These are phyloP conservation scores for Rhododendron ferrugineum DNA, from an alignment of 148 eudicot genomes.

Conservation along the genomic window DNA sequence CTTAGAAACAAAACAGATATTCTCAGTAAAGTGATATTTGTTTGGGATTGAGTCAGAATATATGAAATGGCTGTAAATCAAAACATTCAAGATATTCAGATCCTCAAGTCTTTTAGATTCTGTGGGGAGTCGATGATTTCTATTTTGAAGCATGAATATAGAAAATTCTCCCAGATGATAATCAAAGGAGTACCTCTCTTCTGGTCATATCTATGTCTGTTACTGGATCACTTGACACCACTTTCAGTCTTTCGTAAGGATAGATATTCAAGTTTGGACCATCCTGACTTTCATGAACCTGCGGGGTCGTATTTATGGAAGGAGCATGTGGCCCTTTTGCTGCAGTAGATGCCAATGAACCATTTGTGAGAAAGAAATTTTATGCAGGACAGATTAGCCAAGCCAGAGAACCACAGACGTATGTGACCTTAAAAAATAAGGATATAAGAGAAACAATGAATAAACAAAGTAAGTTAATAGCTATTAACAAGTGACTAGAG, in stretches of 20 bases:
- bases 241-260: slow-evolving; percentile 35
- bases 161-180: neutral
- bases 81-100: neutral
- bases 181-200: slow-evolving; percentile 34
- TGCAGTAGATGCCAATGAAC: slow-evolving; percentile 6
- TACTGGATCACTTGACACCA: slow-evolving; percentile 32
- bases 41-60: neutral
- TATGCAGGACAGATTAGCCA: neutral
- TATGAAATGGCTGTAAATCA: neutral
- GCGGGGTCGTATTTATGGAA: slow-evolving; percentile 6
- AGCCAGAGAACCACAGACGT: neutral
- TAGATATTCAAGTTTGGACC: slow-evolving; percentile 20
- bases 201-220: slow-evolving; percentile 37
- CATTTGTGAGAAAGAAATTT: neutral
- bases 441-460: neutral
- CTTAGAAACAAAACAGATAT: neutral
- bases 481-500: neutral
- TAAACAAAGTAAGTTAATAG: neutral
- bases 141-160: neutral
- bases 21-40: neutral
- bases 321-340: neutral
- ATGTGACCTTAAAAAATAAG: neutral
- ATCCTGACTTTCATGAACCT: slow-evolving; percentile 12
- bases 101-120: neutral
- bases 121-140: neutral